Conservation (phyloP, 2,329 filamentous ascomycete species). For the Colletotrichum higginsianum region DNA sequence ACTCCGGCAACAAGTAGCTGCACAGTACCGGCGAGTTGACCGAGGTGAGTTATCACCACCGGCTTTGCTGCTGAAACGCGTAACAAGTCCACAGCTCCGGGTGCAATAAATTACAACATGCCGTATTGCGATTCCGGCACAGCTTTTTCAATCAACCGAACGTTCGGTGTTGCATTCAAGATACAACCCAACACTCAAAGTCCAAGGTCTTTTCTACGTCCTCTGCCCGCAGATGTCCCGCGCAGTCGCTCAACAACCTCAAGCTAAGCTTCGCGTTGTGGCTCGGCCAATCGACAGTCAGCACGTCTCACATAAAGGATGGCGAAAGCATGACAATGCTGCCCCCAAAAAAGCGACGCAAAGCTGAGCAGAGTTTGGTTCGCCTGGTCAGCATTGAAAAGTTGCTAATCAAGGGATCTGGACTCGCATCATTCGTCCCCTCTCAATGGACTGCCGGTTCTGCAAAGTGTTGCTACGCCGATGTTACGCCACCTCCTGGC, state of each 20-base stretch:
- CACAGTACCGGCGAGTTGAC: neutral
- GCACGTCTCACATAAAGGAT: conserved; percentile 2
- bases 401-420: neutral
- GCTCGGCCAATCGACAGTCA: neutral
- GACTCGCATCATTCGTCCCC: neutral
- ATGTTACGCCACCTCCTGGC: conserved; percentile 3
- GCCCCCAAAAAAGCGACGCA: neutral
- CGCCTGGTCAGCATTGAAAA: conserved; percentile 11
- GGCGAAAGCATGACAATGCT: conserved; percentile 5
- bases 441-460: neutral
- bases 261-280: neutral
- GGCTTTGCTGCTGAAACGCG: too few species aligned
- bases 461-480: neutral
- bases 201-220: neutral
- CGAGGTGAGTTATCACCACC: neutral
- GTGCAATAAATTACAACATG: neutral
- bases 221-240: neutral
- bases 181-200: too few species aligned
- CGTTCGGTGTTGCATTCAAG: neutral
- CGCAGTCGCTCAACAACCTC: neutral
- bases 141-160: neutral
- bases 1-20: too few species aligned
- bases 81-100: neutral
- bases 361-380: conserved; percentile 20
- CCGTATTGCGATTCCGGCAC: neutral